Conservation (phyloP, 371 early-diverging fungal genomes). For the Phascolomyces articulosus region DNA sequence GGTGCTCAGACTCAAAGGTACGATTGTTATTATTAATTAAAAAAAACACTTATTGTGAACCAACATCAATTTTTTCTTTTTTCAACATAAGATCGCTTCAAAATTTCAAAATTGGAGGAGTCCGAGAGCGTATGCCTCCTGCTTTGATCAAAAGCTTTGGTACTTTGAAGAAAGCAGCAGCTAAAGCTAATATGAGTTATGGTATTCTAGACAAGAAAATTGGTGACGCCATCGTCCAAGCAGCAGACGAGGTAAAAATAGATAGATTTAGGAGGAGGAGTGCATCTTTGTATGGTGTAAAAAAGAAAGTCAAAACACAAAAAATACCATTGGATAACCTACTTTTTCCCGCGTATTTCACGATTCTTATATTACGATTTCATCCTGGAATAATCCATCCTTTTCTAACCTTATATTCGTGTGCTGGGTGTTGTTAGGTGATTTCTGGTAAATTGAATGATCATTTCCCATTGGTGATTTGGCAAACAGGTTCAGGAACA, state of each 20-base stretch:
- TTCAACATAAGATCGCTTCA: conserved; percentile 54
- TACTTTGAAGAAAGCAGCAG: conserved; percentile 87
- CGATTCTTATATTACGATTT: no score
- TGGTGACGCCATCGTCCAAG: conserved; percentile 79
- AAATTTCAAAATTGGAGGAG: conserved; percentile 89
- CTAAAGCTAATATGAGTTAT: conserved; percentile 80
- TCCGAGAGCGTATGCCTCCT: conserved; percentile 82
- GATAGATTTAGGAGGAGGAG: neutral
- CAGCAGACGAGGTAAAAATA: conserved; percentile 66
- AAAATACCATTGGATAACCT: no score
- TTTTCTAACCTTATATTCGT: no score
- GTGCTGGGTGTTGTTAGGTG: conserved; percentile 49
- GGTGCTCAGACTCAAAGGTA: conserved; percentile 92
- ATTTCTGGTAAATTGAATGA: conserved; percentile 79
- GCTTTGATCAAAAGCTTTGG: conserved; percentile 87
- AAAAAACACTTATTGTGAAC: no score
- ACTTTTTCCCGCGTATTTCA: no score
- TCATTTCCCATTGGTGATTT: conserved; percentile 89
- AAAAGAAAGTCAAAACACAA: no score
- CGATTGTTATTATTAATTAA: no score
- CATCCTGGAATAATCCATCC: no score
- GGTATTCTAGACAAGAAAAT: conserved; percentile 63
- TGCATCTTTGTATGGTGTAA: neutral
- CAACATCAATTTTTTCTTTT: neutral
- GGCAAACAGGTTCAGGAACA: conserved; percentile 91